Percentiles rank a stretch among this genome's conserved stretches.
Evolutionary conservation across 1,284 basidiomycete genomes (phyloP).

Genomic region (Ustilago sp.): DNA sequence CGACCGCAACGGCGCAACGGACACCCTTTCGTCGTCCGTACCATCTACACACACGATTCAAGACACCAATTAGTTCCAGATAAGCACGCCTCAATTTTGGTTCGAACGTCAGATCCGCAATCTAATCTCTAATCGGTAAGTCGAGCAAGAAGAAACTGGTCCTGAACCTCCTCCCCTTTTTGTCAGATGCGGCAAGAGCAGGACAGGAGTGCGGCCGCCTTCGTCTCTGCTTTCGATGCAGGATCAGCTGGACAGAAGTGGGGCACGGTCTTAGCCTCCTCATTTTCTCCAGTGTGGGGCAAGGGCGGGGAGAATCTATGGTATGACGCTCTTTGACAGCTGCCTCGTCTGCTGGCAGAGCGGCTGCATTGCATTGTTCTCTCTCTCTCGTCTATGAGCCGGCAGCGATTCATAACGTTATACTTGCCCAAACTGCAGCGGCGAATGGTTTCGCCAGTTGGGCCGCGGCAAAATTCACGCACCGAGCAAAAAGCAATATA

Average conservation of each 20-base stretch:
- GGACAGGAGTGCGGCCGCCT: background rate
- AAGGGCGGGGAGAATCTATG: conserved; percentile 1
- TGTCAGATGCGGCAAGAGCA: conserved; percentile 11
- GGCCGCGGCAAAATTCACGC: conserved; percentile 19
- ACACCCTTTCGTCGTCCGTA: background rate
- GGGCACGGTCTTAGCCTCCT: conserved; percentile 11
- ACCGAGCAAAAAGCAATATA: background rate
- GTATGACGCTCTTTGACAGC: conserved; percentile 14
- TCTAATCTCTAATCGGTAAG: conserved; percentile 20
- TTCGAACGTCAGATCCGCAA: background rate
- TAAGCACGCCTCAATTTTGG: background rate
- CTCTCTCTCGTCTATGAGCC: conserved; percentile 15
- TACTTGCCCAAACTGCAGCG: conserved; percentile 13
- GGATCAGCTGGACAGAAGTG: conserved; percentile 7
- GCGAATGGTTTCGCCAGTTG: conserved; percentile 18
- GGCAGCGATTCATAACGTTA: conserved; percentile 14
- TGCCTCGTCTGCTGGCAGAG: background rate
- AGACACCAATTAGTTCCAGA: background rate
- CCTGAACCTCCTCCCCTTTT: background rate
- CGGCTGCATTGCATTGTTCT: conserved; percentile 12
- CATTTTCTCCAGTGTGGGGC: conserved; percentile 12
- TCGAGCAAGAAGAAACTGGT: background rate
- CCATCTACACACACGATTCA: background rate
- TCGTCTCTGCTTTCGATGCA: conserved; percentile 7
- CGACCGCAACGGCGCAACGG: conserved; percentile 6